Evolutionary conservation across 2,329 filamentous ascomycete species (phyloP).

Genomic region (Scopulariopsis brevicaulis): DNA sequence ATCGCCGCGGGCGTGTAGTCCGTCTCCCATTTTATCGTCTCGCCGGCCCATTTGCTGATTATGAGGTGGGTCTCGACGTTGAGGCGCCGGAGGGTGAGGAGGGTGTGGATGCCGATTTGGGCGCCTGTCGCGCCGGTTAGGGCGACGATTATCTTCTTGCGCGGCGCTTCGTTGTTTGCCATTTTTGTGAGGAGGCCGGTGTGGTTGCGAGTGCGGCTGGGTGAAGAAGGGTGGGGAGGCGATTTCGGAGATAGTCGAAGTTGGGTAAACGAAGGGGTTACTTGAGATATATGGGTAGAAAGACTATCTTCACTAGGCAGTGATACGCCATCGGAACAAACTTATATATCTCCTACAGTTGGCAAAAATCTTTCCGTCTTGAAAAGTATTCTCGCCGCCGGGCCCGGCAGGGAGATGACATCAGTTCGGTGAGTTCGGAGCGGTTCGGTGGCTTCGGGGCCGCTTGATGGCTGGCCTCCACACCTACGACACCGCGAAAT

Average conservation of each 20-base stretch:
- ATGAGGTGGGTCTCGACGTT: slow-evolving; percentile 35
- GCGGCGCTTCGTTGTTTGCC: not conserved
- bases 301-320: not conserved
- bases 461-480: not conserved
- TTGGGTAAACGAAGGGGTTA: not conserved
- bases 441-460: too few relatives aligned
- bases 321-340: not conserved
- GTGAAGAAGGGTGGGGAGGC: not conserved
- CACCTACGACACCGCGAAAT: not conserved
- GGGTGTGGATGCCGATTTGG: slow-evolving; percentile 25
- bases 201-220: not conserved
- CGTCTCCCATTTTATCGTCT: slow-evolving; percentile 35
- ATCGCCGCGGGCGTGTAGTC: slow-evolving; percentile 22
- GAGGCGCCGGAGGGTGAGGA: slow-evolving; percentile 25
- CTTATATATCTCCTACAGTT: not conserved
- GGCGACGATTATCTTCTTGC: slow-evolving; percentile 28
- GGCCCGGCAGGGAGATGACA: not conserved
- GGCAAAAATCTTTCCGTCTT: not conserved
- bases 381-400: not conserved
- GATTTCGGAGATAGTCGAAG: not conserved
- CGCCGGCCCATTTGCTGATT: slow-evolving; percentile 34
- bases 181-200: not conserved
- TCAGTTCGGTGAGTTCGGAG: not conserved
- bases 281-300: not conserved
- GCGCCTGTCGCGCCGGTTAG: slow-evolving; percentile 39